Base-by-base conservation (phyloP, 2,329 filamentous ascomycete species). In the Capronia americana region DNA sequence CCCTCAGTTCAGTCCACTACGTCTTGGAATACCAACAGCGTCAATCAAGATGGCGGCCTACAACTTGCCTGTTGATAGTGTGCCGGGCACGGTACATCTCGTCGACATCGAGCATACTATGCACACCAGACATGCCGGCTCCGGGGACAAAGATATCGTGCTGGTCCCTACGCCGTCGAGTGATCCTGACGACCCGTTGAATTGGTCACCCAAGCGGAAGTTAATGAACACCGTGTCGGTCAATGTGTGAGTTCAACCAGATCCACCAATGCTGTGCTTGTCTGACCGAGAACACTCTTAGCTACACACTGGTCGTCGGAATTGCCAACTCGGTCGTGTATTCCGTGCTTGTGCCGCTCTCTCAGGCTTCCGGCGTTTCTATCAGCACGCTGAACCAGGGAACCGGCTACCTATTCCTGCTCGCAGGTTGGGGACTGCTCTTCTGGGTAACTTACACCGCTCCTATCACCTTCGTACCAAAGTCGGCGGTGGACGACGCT, bases 331-430 rank as follows among this genome's bases (percentile, higher is more conserved):
- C 77, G 1, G 71, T 75, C 3, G 73, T 77, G 11, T 78, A 77
- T 63, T 77, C 76, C 1, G 72, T 78, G n/a, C 71, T 78, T 20
- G 70, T 73, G 0, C 75, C 75, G 3, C 76, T 84, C 12, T 79
- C 79, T 6, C 73, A 80, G 59, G 78, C 78, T 2, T 80, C 80
- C 0, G 78, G 77, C 1, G 71, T 84, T 4, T 81, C 77, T 0
- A 70, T 84, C 17, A 74, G 71, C 7, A 79, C 81, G 44, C 70
- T 84, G 14, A 84, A 84, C 65, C 76, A 79, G 62, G 82, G 82
- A 5, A 83, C 80, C 4, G 82, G 82, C 3, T 82, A 81, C 41
- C 79, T 82, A 77, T 79, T 79, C 63, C 71, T 80, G 0, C 71
- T 79, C 14, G 73, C 76, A 3, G 77, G 78, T 20, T 79, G 77